phyloP scores from a whole-genome alignment of 73 alveolate species.

The Paramecium tetraurelia region DNA sequence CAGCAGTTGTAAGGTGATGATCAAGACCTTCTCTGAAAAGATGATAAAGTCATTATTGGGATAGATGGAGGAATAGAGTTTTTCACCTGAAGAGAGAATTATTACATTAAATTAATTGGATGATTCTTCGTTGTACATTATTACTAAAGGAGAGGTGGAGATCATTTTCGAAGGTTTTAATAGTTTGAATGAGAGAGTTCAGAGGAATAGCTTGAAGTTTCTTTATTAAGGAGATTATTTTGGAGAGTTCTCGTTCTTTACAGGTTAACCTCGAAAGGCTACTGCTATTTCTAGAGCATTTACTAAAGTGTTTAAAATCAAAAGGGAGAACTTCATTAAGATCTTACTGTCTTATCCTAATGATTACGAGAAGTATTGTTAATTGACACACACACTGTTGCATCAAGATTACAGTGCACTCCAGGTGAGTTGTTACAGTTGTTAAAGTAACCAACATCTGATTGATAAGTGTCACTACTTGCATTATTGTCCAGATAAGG shows the following conservation, averaged over 20 bases:
- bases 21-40: slow-evolving; percentile 63
- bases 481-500: slow-evolving; percentile 43
- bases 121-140: slow-evolving; percentile 73
- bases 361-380: slow-evolving; percentile 64
- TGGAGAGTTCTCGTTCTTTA: slow-evolving; percentile 84
- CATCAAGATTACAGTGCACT: slow-evolving; percentile 47
- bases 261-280: slow-evolving; percentile 78
- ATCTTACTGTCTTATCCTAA: slow-evolving; percentile 64
- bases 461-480: slow-evolving; percentile 26
- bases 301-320: slow-evolving; percentile 68
- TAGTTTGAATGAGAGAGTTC: slow-evolving; percentile 7
- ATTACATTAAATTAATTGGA: slow-evolving; percentile 70
- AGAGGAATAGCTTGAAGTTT: slow-evolving; percentile 62
- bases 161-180: slow-evolving; percentile 67
- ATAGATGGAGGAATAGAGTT: slow-evolving; percentile 68
- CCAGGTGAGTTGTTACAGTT: slow-evolving; percentile 72
- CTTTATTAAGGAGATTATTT: slow-evolving; percentile 71
- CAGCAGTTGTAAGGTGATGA: slow-evolving; percentile 65
- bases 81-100: slow-evolving; percentile 78
- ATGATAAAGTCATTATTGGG: slow-evolving; percentile 67
- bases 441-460: slow-evolving; percentile 73
- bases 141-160: slow-evolving; percentile 77
- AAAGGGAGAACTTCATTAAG: slow-evolving; percentile 61
- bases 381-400: slow-evolving; percentile 55
- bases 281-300: slow-evolving; percentile 79